phyloP scores from a whole-genome alignment of 2,329 filamentous ascomycete genomes.

The Verticillium nonalfalfae region DNA sequence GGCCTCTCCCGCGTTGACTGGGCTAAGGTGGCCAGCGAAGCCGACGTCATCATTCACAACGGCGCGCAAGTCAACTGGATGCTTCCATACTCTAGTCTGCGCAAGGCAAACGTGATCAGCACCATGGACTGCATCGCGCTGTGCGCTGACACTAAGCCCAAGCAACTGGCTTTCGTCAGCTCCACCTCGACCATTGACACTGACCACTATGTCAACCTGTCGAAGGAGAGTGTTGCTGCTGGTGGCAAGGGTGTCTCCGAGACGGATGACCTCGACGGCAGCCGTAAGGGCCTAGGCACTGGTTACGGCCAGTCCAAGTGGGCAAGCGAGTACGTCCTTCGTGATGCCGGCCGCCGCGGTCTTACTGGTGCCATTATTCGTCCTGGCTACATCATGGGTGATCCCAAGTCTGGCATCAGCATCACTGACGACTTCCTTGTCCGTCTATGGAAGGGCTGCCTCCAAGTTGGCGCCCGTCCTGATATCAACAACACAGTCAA shows the following conservation, averaged over 20 bases:
- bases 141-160: conserved; percentile 70
- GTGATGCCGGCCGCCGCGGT: conserved; percentile 72
- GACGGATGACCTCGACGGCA: conserved; percentile 71
- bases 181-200: conserved; percentile 80
- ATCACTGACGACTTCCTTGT: conserved; percentile 90
- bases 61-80: conserved; percentile 81
- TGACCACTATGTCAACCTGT: conserved; percentile 72
- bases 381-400: conserved; percentile 79
- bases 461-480: conserved; percentile 70
- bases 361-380: conserved; percentile 71
- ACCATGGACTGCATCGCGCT: conserved; percentile 72
- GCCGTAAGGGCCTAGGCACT: conserved; percentile 68
- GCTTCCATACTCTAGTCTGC: conserved; percentile 65
- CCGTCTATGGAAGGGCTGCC: conserved; percentile 78
- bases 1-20: conserved; percentile 63
- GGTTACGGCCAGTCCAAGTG: conserved; percentile 93
- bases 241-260: conserved; percentile 65
- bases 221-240: conserved; percentile 51
- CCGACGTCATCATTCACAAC: conserved; percentile 76
- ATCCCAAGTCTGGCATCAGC: conserved; percentile 61
- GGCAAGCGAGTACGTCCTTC: conserved; percentile 64
- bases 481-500: conserved; percentile 84
- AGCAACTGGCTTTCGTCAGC: conserved; percentile 74
- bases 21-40: conserved; percentile 56
- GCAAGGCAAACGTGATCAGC: conserved; percentile 70